Percentiles rank a stretch among this genome's conserved stretches.
phyloP scores from a whole-genome alignment of 805 yeast species.

The Gaillardinia entomophila region DNA sequence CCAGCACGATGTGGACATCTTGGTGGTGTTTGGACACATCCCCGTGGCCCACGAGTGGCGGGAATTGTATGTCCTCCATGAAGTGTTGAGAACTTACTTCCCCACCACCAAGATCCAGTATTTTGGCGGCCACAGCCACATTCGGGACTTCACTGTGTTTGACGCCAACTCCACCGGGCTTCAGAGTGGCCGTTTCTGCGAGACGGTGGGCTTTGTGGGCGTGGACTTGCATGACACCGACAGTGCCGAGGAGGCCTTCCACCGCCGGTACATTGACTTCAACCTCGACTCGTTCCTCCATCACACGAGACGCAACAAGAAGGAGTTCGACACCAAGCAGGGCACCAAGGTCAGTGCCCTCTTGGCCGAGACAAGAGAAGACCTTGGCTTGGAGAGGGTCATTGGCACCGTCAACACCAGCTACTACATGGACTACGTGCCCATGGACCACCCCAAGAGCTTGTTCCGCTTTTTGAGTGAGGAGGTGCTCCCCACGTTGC shows the following conservation, averaged over 20 bases:
- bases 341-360: slow-evolving; percentile 47
- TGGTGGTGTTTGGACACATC: slow-evolving; percentile 74
- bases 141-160: slow-evolving; percentile 70
- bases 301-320: slow-evolving; percentile 42
- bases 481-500: slow-evolving; percentile 47
- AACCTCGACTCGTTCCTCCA: slow-evolving; percentile 62
- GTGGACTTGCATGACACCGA: slow-evolving; percentile 29
- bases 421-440: slow-evolving; percentile 64
- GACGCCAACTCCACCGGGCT: slow-evolving; percentile 68
- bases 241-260: slow-evolving; percentile 19
- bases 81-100: slow-evolving; percentile 47
- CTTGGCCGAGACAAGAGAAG: slow-evolving; percentile 38
- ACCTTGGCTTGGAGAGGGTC: slow-evolving; percentile 47
- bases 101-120: slow-evolving; percentile 70
- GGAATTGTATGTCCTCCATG: slow-evolving; percentile 46
- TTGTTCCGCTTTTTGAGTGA: slow-evolving; percentile 55
- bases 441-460: slow-evolving; percentile 43
- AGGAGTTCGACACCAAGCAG: slow-evolving; percentile 44
- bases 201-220: slow-evolving; percentile 86
- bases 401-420: slow-evolving; percentile 58
- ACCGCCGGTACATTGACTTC: slow-evolving; percentile 78
- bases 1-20: slow-evolving; percentile 47
- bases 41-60: slow-evolving; percentile 53
- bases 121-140: slow-evolving; percentile 93
- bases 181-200: slow-evolving; percentile 93